Base-by-base conservation (phyloP, 75 land plant genomes). In the Pinus albicaulis region DNA sequence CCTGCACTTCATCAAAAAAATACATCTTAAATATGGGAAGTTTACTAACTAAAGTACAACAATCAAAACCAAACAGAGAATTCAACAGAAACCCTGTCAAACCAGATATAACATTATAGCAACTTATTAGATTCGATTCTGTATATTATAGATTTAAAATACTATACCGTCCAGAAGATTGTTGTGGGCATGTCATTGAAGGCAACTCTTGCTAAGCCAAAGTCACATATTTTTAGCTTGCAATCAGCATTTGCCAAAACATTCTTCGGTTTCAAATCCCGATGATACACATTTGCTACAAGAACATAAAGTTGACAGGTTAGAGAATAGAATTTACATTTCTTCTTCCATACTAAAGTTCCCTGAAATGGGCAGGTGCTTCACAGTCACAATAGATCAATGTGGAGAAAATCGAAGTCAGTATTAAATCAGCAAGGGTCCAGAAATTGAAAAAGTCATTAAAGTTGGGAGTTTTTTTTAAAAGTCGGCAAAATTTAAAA, bases 151-250 rank as follows among this genome's bases (percentile, higher is more conserved):
- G 52, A 48, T 8, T 48, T 48, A 8, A 48, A 48, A 48, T 48
- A 48, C 11, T 48, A 55, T 83, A 93, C 98, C 72, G 98, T 95
- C 98, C 98, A 95, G 69, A 95, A 95, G 55, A 95, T 95, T 53
- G 98, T 93, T 68, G 98, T 95, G 3, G 98, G 98, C 38, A 93
- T 92, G 76, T 95, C 98, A 84, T 86, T 93, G 66, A 95, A 95
- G 26, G 98, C 95, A 38, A 95, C 98, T 72, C 98, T 81, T 57
- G 98, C 98, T 80, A 95, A 89, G 26, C 98, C 98, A 91, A 95
- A 95, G 77, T 95, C 98, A 82, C 96, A 95, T 38, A 95, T 88
- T 86, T 95, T 95, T 52, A 95, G 92, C 81, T 94, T 92, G 82
- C 97, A 94, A 60, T 94, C 94, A 58, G 94, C 90, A 84, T 94